Base-by-base conservation (phyloP, 352 stramenopile species). In the Pythium plurisporium region DNA sequence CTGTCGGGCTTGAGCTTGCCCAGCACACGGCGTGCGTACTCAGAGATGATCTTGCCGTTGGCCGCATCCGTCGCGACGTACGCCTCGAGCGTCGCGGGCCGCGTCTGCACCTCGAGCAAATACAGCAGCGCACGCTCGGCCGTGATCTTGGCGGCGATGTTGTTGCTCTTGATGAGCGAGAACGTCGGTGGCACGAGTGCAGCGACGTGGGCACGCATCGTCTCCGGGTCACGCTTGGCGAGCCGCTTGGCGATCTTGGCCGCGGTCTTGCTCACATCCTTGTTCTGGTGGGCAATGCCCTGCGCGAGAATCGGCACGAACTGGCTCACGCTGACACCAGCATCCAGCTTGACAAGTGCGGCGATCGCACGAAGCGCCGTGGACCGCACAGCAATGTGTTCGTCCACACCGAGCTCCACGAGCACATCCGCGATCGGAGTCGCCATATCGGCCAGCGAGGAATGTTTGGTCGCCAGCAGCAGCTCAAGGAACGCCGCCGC, bases 61-160 rank as follows among this genome's bases (percentile, higher is more conserved):
- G 67, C 69, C 0, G 79, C 58, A 42, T 83, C 67, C n/a, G 49
- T 45, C n/a, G 69, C 70, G 40, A 87, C 57, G 48, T 89, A 96
- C 42, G 87, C 76, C 19, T 71, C 58, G 30, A 91, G 72, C n/a
- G 86, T 93, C 53, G 91, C 83, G 0, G 87, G 79, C 2, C 85
- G 83, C 37, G 82, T 74, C 44, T 92, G 79, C 42, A 95, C 80
- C 46, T 96, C 83, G 19, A 96, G 73, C 67, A 96, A 42, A 50
- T 96, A 94, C 22, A 96, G 62, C 61, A 96, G 65, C 45, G 86
- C 79, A 29, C 87, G 80, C 57, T 96, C 87, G 33, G 86, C 86
- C 12, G 79, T 78, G 47, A 95, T 62, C 73, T 96, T 96, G 46
- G 94, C 85, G 0, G 81, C 78, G 50, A 96, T 79, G 64, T 96